Conservation (phyloP, 352 stramenopile genomes). For the Phytopythium vexans region DNA sequence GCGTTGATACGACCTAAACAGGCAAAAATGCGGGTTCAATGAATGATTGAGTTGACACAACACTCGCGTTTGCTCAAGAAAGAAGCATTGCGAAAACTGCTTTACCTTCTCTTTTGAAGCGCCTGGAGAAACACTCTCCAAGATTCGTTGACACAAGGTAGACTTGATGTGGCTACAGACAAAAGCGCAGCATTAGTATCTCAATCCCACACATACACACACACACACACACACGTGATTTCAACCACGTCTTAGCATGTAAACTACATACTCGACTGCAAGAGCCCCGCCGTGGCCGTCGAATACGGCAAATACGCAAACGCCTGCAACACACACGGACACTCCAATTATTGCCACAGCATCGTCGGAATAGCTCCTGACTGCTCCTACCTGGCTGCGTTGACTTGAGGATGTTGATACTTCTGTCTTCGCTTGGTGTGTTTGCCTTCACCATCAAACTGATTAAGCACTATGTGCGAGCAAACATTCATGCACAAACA, state of each 20-base stretch:
- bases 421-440: slow-evolving; percentile 62
- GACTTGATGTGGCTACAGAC: slow-evolving; percentile 25
- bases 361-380: neutral
- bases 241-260: neutral
- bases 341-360: neutral
- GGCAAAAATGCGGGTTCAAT: neutral
- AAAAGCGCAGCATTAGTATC: slow-evolving; percentile 5
- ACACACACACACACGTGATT: too few species aligned
- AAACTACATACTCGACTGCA: slow-evolving; percentile 53
- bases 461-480: neutral
- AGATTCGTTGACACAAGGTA: slow-evolving; percentile 36
- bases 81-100: too few species aligned
- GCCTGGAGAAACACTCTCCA: slow-evolving; percentile 18
- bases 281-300: slow-evolving; percentile 66
- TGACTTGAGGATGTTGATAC: slow-evolving; percentile 43
- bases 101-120: slow-evolving; percentile 29
- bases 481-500: neutral
- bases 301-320: slow-evolving; percentile 57
- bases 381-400: slow-evolving; percentile 20
- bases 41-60: too few species aligned
- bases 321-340: slow-evolving; percentile 11
- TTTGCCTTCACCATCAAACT: slow-evolving; percentile 34
- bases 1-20: slow-evolving; percentile 10
- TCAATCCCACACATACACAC: neutral
- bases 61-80: too few species aligned